Percentiles rank a stretch among this genome's conserved stretches.
These are phyloP conservation scores for Graphilbum ipis-grandicollis DNA, from an alignment of 2,329 filamentous ascomycete genomes.

Conservation along the genomic window DNA sequence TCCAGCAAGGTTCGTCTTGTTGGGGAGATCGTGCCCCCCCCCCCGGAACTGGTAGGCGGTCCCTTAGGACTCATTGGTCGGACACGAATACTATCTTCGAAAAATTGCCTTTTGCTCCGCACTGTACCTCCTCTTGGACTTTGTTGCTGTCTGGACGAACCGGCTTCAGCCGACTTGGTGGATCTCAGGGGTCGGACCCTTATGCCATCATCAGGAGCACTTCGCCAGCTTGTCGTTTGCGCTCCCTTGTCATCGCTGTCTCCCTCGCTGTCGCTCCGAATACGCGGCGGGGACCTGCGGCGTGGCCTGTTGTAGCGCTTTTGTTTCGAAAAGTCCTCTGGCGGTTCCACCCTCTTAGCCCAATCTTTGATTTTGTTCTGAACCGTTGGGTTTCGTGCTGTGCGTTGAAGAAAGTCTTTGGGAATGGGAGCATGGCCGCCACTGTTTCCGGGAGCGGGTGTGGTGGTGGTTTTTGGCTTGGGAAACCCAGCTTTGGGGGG, in stretches of 20 bases:
- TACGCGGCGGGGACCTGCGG: neutral
- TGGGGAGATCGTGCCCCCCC: neutral
- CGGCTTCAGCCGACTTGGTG: conserved; percentile 3
- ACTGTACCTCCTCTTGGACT: neutral
- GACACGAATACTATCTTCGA: neutral
- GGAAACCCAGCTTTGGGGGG: conserved; percentile 15
- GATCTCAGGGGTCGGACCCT: conserved; percentile 20
- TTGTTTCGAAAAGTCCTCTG: conserved; percentile 22
- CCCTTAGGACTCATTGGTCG: neutral
- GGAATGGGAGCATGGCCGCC: conserved; percentile 27
- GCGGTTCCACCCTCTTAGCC: conserved; percentile 36
- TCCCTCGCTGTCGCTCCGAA: conserved; percentile 7
- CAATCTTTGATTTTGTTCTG: conserved; percentile 45
- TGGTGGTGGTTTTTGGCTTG: conserved; percentile 8
- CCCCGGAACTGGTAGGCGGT: too few species aligned
- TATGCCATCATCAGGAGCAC: conserved; percentile 13
- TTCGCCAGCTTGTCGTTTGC: conserved; percentile 9
- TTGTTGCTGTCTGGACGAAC: neutral
- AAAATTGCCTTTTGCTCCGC: neutral
- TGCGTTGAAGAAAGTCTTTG: conserved; percentile 37
- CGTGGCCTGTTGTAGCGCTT: neutral
- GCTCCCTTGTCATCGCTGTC: conserved; percentile 8
- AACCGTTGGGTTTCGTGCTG: conserved; percentile 35
- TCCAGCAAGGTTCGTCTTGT: neutral
- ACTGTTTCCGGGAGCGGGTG: conserved; percentile 12